These are phyloP conservation scores for Magnusiomyces ingens DNA, from an alignment of 1,139 yeast species.

Conservation along the genomic window DNA sequence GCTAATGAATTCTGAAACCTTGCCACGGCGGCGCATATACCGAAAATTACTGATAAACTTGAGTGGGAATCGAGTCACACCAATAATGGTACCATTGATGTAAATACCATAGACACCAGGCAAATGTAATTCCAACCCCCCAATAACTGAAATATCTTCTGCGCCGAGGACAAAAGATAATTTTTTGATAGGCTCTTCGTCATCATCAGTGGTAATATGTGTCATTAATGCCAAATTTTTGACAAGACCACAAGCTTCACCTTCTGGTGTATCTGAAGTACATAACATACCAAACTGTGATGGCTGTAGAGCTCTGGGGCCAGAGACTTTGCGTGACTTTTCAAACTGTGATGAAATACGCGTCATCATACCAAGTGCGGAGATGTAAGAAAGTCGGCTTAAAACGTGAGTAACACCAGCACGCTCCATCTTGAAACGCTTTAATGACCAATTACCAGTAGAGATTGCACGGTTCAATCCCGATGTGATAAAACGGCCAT, in stretches of 20 bases:
- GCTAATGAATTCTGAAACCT: slow-evolving; percentile 82
- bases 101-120: slow-evolving; percentile 76
- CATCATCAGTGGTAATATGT: slow-evolving; percentile 97
- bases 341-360: slow-evolving; percentile 97
- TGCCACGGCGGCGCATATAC: slow-evolving; percentile 73
- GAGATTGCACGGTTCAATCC: slow-evolving; percentile 96
- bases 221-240: slow-evolving; percentile 97
- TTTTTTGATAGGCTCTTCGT: slow-evolving; percentile 77
- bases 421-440: slow-evolving; percentile 98
- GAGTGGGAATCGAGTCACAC: slow-evolving; percentile 80
- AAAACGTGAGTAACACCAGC: slow-evolving; percentile 98
- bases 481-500: slow-evolving; percentile 85
- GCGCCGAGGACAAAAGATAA: slow-evolving; percentile 82
- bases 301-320: slow-evolving; percentile 98
- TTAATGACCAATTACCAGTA: slow-evolving; percentile 97
- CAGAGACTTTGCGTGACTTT: slow-evolving; percentile 94
- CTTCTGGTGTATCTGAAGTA: slow-evolving; percentile 99
- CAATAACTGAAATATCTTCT: slow-evolving; percentile 74
- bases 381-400: slow-evolving; percentile 81
- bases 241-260: slow-evolving; percentile 99
- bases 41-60: slow-evolving; percentile 77
- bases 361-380: slow-evolving; percentile 99
- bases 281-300: slow-evolving; percentile 99
- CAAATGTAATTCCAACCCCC: slow-evolving; percentile 76
- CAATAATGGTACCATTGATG: slow-evolving; percentile 88